Conservation (phyloP, 441 rosid species). For the Pelargonium exstipulatum region DNA sequence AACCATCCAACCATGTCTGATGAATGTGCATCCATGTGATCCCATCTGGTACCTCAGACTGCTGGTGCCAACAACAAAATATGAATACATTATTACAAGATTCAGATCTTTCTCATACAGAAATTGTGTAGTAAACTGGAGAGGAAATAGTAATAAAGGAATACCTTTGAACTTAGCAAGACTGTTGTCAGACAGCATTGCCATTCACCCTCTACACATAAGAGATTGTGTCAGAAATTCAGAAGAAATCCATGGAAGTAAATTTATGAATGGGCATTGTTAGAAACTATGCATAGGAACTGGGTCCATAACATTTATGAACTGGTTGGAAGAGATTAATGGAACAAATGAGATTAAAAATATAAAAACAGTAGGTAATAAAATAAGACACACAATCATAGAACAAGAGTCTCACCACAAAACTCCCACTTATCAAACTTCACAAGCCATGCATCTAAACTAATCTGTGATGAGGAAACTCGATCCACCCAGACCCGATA, state of each 20-base stretch:
- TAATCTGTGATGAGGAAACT: constrained; percentile 46
- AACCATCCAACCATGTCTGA: constrained; percentile 37
- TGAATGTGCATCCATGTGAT: constrained; percentile 40
- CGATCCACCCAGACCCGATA: constrained; percentile 79
- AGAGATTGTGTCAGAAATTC: background rate
- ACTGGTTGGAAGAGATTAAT: background rate
- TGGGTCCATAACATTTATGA: background rate
- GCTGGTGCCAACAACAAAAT: background rate
- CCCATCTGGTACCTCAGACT: background rate
- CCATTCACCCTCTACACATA: constrained; percentile 26
- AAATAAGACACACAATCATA: background rate
- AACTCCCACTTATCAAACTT: constrained; percentile 56
- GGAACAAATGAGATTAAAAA: background rate
- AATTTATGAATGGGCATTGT: background rate
- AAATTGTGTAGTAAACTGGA: no score
- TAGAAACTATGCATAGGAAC: no score
- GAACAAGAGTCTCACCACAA: constrained; percentile 32
- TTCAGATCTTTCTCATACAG: no score
- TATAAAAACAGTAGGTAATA: background rate
- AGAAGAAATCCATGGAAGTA: background rate
- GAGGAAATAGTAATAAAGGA: no score
- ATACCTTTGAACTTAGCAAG: constrained; percentile 32
- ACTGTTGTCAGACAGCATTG: constrained; percentile 31
- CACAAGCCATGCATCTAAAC: constrained; percentile 50
- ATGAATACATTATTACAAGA: background rate